Evolutionary conservation across 345 rosid species (phyloP).

Genomic region (Linum lewisii): DNA sequence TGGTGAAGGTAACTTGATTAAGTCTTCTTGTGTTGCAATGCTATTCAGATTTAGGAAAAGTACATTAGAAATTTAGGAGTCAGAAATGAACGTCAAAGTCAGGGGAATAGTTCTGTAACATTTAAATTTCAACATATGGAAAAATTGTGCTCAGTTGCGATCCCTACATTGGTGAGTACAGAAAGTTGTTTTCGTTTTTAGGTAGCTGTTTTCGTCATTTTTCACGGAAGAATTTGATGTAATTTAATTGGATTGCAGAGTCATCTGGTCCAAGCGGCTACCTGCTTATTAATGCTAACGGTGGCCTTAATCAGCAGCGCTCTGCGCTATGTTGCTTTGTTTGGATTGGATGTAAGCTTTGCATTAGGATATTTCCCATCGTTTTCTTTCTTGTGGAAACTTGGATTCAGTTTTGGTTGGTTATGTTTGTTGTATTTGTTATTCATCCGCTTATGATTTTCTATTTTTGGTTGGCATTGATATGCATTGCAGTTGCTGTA

Average conservation of each 20-base stretch:
- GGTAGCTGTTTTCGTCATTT: background rate
- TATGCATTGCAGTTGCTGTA: slow-evolving; percentile 94
- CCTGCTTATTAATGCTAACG: slow-evolving; percentile 82
- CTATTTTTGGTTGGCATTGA: slow-evolving; percentile 29
- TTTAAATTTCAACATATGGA: no score
- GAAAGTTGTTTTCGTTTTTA: no score
- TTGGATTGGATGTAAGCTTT: background rate
- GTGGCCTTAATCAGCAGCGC: slow-evolving; percentile 97
- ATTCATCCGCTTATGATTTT: slow-evolving; percentile 1
- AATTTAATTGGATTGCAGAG: slow-evolving; percentile 27
- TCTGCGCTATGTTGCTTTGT: slow-evolving; percentile 49
- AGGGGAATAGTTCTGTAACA: no score
- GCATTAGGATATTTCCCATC: background rate
- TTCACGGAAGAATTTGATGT: slow-evolving; percentile 1
- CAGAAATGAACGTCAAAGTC: no score
- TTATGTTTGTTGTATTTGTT: background rate
- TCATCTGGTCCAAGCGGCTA: slow-evolving; percentile 45
- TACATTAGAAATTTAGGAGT: no score
- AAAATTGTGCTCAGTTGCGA: no score
- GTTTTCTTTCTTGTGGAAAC: background rate
- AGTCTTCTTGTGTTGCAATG: background rate
- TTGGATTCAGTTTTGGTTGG: background rate
- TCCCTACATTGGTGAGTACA: no score
- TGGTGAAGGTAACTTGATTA: slow-evolving; percentile 42
- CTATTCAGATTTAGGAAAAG: background rate